phyloP scores from a whole-genome alignment of 2,329 filamentous ascomycete species.

The Paecilomyces fulvus region DNA sequence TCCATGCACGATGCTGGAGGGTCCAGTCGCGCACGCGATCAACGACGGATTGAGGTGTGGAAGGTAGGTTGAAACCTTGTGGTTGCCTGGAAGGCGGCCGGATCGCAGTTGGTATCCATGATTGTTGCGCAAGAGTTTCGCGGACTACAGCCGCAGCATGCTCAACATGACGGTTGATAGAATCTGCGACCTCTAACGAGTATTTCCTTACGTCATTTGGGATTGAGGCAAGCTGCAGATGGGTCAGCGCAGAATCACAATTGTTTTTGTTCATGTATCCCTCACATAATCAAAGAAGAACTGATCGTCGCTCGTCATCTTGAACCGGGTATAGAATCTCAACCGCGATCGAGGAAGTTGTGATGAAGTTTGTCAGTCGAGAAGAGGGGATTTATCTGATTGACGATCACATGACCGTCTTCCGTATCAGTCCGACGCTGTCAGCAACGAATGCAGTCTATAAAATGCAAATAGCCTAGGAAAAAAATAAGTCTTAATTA shows the following conservation, averaged over 20 bases:
- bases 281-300: constrained; percentile 69
- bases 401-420: constrained; percentile 1
- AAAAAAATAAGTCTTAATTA: background rate
- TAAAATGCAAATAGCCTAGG: background rate
- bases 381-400: background rate
- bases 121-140: constrained; percentile 56
- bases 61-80: constrained; percentile 15
- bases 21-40: constrained; percentile 64
- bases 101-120: constrained; percentile 65
- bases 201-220: constrained; percentile 62
- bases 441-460: background rate
- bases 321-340: constrained; percentile 15
- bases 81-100: constrained; percentile 41
- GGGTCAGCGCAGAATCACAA: constrained; percentile 6
- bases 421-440: background rate
- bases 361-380: background rate
- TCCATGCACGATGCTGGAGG: constrained; percentile 61
- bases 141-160: constrained; percentile 62
- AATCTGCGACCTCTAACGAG: constrained; percentile 65
- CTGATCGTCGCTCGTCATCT: constrained; percentile 72
- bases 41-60: constrained; percentile 35
- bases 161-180: constrained; percentile 74
- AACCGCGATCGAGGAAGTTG: background rate
- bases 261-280: constrained; percentile 4
- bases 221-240: constrained; percentile 46